Percentiles rank a stretch among this genome's conserved stretches.
These are phyloP conservation scores for Epichloe bromicola DNA, from an alignment of 2,329 filamentous ascomycete genomes.

Conservation along the genomic window DNA sequence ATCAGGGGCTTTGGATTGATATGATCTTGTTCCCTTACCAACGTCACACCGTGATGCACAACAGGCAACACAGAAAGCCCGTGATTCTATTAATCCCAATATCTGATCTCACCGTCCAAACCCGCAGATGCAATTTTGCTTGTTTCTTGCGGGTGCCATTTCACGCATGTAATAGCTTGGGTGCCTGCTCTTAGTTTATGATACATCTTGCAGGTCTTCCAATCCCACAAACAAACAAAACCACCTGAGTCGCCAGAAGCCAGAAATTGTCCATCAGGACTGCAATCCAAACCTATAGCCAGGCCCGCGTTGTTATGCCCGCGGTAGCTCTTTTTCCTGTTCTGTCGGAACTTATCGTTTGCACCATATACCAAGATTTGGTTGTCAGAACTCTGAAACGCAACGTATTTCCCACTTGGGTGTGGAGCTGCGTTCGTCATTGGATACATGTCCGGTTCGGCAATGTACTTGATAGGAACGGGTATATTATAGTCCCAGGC, in stretches of 20 bases:
- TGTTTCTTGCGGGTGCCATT: constrained; percentile 96
- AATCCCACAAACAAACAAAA: constrained; percentile 94
- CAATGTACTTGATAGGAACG: constrained; percentile 96
- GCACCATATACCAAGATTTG: constrained; percentile 93
- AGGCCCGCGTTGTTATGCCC: constrained; percentile 95
- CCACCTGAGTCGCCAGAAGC: constrained; percentile 78
- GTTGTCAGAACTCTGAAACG: constrained; percentile 89
- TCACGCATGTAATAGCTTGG: constrained; percentile 69
- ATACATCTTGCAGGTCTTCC: constrained; percentile 99
- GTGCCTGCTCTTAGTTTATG: constrained; percentile 86
- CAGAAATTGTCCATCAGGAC: constrained; percentile 84
- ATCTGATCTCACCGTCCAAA: constrained; percentile 75
- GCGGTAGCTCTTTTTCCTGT: constrained; percentile 90
- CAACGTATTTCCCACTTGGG: constrained; percentile 84
- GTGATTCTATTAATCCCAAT: constrained; percentile 61
- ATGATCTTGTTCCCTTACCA: background rate
- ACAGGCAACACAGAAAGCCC: background rate
- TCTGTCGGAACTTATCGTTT: constrained; percentile 92
- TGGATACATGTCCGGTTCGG: constrained; percentile 94
- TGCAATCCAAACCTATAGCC: constrained; percentile 78
- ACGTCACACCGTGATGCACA: background rate
- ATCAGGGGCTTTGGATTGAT: no score
- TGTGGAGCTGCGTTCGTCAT: constrained; percentile 78
- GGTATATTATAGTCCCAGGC: constrained; percentile 99
- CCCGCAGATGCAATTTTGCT: constrained; percentile 89